phyloP scores from a whole-genome alignment of 768 basidiomycete genomes.

The Gloeostereum incarnatum region DNA sequence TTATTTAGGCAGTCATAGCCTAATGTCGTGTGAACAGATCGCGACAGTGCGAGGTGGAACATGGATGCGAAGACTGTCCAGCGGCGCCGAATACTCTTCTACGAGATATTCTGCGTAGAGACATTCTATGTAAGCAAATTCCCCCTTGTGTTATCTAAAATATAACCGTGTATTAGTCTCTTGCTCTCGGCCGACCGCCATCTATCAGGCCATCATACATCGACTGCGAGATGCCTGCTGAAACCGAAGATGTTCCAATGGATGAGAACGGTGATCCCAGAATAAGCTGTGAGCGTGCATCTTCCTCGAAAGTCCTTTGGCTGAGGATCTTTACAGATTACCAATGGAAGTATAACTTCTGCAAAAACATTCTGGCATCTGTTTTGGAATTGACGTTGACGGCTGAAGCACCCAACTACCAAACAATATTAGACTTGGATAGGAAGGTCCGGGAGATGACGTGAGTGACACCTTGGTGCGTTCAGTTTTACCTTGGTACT shows the following conservation, averaged over 20 bases:
- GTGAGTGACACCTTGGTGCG: no score
- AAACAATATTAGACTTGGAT: constrained; percentile 58
- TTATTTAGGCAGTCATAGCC: background rate
- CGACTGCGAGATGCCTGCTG: no score
- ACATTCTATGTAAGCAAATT: constrained; percentile 31
- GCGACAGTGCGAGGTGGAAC: constrained; percentile 61
- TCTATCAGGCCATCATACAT: no score
- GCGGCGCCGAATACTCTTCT: constrained; percentile 55
- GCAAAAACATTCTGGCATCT: constrained; percentile 39
- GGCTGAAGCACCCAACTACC: constrained; percentile 51
- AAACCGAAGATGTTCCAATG: no score
- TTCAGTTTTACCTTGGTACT: no score
- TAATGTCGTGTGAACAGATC: constrained; percentile 33
- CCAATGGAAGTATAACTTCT: constrained; percentile 52
- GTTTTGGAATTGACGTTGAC: constrained; percentile 50
- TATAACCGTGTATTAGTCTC: no score
- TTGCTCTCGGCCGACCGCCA: no score
- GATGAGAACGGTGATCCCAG: no score
- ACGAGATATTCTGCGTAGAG: constrained; percentile 57
- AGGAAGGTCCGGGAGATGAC: constrained; percentile 54
- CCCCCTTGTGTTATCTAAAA: no score
- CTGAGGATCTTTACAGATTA: constrained; percentile 25
- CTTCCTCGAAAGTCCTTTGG: constrained; percentile 25
- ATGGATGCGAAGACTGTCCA: constrained; percentile 52
- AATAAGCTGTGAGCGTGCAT: no score